Evolutionary conservation across 78 protist genomes (phyloP).

Genomic region (Monocercomonoides exilis): DNA sequence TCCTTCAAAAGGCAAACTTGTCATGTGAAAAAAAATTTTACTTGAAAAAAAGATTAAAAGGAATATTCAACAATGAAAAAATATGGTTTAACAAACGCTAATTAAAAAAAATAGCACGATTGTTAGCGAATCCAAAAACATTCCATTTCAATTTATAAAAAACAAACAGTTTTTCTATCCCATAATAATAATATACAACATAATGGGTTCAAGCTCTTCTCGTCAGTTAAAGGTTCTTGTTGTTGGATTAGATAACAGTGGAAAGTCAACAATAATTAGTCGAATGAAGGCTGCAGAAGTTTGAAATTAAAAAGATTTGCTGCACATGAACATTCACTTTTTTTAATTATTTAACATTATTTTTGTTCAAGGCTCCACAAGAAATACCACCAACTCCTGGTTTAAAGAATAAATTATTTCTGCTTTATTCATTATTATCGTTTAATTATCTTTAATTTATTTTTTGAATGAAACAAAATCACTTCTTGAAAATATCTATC

Average conservation of each 20-base stretch:
- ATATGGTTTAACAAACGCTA: too few relatives aligned
- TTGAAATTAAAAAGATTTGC: neutral
- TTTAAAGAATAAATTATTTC: neutral
- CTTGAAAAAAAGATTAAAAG: too few relatives aligned
- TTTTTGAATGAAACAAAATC: neutral
- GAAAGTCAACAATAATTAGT: constrained; percentile 71
- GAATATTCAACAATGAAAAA: too few relatives aligned
- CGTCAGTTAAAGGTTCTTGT: constrained; percentile 13
- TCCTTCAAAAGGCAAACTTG: too few relatives aligned
- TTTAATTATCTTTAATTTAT: neutral
- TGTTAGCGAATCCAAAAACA: too few relatives aligned
- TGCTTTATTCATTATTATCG: neutral
- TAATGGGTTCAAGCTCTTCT: neutral
- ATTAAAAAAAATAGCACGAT: too few relatives aligned
- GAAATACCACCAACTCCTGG: neutral
- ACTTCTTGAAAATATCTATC: neutral
- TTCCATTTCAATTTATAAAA: too few relatives aligned
- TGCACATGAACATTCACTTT: too few relatives aligned
- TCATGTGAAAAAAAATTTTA: too few relatives aligned
- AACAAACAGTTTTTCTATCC: too few relatives aligned
- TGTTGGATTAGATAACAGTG: constrained; percentile 69
- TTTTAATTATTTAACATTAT: too few relatives aligned
- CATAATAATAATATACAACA: too few relatives aligned
- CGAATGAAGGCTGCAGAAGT: constrained; percentile 48
- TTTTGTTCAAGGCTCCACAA: neutral